Conservation (phyloP, 2,329 filamentous ascomycete species). For the Phyllosticta citriasiana region DNA sequence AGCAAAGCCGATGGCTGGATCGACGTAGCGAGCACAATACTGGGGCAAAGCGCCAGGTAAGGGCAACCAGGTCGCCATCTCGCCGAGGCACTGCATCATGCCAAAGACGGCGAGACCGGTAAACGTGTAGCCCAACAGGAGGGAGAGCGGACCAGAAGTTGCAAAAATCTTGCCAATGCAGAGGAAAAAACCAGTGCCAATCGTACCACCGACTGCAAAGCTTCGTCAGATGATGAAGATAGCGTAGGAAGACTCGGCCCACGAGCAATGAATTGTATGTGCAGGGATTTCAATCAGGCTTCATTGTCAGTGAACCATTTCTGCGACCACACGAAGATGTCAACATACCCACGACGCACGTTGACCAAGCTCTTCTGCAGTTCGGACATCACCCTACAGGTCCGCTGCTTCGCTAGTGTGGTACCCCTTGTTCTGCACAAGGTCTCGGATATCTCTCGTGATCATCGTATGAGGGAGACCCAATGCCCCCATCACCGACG, state of each 20-base stretch:
- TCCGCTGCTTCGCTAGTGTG: conserved; percentile 39
- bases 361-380: conserved; percentile 43
- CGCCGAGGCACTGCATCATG: conserved; percentile 19
- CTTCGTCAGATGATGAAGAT: not conserved
- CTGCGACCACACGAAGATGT: conserved; percentile 12
- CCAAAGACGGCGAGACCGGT: conserved; percentile 16
- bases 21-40: conserved; percentile 57
- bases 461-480: not conserved
- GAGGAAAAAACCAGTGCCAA: conserved; percentile 11
- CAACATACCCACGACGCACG: conserved; percentile 37
- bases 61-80: conserved; percentile 20
- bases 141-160: conserved; percentile 17
- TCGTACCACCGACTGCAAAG: conserved; percentile 5
- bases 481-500: not conserved
- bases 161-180: conserved; percentile 8
- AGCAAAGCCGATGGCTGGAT: conserved; percentile 8
- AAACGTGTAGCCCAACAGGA: conserved; percentile 9
- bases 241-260: conserved; percentile 20
- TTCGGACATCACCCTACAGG: conserved; percentile 41
- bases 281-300: conserved; percentile 38
- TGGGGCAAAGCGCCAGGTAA: conserved; percentile 65
- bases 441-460: conserved; percentile 15
- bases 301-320: not conserved
- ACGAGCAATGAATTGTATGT: conserved; percentile 51
- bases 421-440: conserved; percentile 18